phyloP scores from a whole-genome alignment of 2,329 filamentous ascomycete species.

The Aspergillus quadricinctus region DNA sequence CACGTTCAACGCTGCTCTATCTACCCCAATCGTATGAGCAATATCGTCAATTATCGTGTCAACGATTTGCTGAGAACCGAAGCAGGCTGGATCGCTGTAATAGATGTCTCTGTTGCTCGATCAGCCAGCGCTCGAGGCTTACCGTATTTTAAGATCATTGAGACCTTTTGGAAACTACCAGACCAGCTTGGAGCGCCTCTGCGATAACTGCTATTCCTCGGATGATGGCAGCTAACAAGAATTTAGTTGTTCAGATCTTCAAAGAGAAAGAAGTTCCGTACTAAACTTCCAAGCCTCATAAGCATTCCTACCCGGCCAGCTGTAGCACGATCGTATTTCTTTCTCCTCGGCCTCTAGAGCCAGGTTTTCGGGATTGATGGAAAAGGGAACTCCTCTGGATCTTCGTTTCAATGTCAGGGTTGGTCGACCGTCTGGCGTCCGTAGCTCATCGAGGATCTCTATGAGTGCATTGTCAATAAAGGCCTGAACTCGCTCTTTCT shows the following conservation, averaged over 20 bases:
- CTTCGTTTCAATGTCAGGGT: constrained; percentile 28
- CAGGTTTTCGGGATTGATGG: constrained; percentile 26
- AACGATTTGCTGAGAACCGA: constrained; percentile 54
- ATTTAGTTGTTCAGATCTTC: constrained; percentile 4
- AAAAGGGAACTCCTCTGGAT: constrained; percentile 16
- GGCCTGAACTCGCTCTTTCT: constrained; percentile 18
- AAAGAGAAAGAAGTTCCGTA: constrained; percentile 14
- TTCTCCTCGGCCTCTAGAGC: constrained; percentile 23
- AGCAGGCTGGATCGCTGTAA: constrained; percentile 58
- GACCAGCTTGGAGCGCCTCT: constrained; percentile 45
- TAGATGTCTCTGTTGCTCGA: constrained; percentile 54
- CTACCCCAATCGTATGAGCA: constrained; percentile 55
- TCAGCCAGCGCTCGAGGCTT: not conserved
- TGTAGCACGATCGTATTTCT: constrained; percentile 32
- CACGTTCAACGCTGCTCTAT: constrained; percentile 53
- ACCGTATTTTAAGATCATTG: not conserved
- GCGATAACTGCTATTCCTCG: constrained; percentile 55
- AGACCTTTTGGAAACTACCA: constrained; percentile 55
- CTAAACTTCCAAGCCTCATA: constrained; percentile 55
- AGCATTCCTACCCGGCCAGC: constrained; percentile 52
- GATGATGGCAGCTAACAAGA: constrained; percentile 48
- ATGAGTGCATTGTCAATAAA: constrained; percentile 29
- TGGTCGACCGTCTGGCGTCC: constrained; percentile 23
- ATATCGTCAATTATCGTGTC: constrained; percentile 59
- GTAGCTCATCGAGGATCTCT: constrained; percentile 23